Percentiles rank a stretch among this genome's conserved stretches.
phyloP scores from a whole-genome alignment of 2,329 filamentous ascomycete genomes.

The Phaeosphaeriaceae sp. region DNA sequence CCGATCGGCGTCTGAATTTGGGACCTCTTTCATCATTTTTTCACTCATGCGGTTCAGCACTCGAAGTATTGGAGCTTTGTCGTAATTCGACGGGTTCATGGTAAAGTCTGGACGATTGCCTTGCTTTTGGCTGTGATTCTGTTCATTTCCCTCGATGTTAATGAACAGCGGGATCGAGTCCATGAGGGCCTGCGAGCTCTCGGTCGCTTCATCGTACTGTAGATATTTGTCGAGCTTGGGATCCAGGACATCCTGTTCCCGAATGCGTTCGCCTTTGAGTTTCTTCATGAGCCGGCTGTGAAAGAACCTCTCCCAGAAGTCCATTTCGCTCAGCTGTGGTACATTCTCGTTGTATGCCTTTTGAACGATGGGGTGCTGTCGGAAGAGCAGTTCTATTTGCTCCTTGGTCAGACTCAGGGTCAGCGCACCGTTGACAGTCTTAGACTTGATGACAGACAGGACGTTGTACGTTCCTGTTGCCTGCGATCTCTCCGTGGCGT shows the following conservation, averaged over 20 bases:
- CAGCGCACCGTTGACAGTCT: slow-evolving; percentile 70
- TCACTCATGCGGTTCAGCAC: slow-evolving; percentile 90
- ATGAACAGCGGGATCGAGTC: slow-evolving; percentile 85
- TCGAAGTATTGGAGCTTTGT: slow-evolving; percentile 86
- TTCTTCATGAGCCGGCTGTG: slow-evolving; percentile 89
- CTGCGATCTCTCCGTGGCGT: slow-evolving; percentile 88
- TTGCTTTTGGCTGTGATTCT: slow-evolving; percentile 85
- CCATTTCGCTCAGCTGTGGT: slow-evolving; percentile 72
- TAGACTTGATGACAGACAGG: slow-evolving; percentile 84
- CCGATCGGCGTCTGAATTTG: slow-evolving; percentile 75
- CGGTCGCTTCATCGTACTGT: slow-evolving; percentile 69
- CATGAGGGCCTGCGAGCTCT: slow-evolving; percentile 52
- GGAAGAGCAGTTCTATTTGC: slow-evolving; percentile 91
- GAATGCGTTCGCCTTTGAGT: slow-evolving; percentile 85
- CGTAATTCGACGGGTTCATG: slow-evolving; percentile 77
- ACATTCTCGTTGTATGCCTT: slow-evolving; percentile 93
- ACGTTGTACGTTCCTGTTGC: slow-evolving; percentile 92
- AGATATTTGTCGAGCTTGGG: slow-evolving; percentile 86
- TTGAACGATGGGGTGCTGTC: slow-evolving; percentile 89
- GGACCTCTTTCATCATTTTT: slow-evolving; percentile 89
- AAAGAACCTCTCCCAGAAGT: slow-evolving; percentile 96
- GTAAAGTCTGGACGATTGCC: slow-evolving; percentile 90
- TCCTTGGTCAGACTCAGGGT: slow-evolving; percentile 88
- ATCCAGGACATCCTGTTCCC: slow-evolving; percentile 78
- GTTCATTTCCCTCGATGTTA: slow-evolving; percentile 91